Conservation (phyloP, 805 yeast genomes). For the Candida taoyuanica region DNA sequence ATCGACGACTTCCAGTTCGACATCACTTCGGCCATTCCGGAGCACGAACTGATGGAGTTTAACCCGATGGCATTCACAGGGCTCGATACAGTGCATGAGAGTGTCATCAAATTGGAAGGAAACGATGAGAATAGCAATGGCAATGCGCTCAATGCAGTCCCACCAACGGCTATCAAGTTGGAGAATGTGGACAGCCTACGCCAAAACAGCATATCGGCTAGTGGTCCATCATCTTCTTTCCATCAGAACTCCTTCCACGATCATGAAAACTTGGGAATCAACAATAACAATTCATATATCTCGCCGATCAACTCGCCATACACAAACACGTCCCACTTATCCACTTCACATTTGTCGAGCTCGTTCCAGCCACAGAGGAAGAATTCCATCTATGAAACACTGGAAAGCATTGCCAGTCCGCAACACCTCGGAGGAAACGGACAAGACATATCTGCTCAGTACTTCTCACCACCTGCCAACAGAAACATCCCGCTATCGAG, state of each 20-base stretch:
- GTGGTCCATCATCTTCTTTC: conserved; percentile 6
- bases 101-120: not conserved
- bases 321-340: conserved; percentile 13
- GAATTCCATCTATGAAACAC: conserved; percentile 22
- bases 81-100: conserved; percentile 2
- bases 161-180: conserved; percentile 1
- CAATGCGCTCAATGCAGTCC: too few relatives aligned
- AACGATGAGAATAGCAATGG: not conserved
- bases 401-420: conserved; percentile 23
- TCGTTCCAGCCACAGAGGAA: conserved; percentile 23
- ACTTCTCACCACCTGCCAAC: conserved; percentile 25
- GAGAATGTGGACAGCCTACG: conserved; percentile 2
- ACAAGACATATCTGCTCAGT: conserved; percentile 14
- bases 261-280: too few relatives aligned
- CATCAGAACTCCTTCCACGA: conserved; percentile 13
- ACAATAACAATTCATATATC: conserved; percentile 11
- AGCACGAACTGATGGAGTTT: conserved; percentile 26
- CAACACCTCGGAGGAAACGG: conserved; percentile 1
- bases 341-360: conserved; percentile 17
- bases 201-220: conserved; percentile 5
- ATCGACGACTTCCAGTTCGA: conserved; percentile 26
- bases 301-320: conserved; percentile 25
- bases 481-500: conserved; percentile 14
- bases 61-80: conserved; percentile 15
- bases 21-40: conserved; percentile 26